Conservation (phyloP, 1,139 yeast genomes). For the Lodderomyces elongisporus region DNA sequence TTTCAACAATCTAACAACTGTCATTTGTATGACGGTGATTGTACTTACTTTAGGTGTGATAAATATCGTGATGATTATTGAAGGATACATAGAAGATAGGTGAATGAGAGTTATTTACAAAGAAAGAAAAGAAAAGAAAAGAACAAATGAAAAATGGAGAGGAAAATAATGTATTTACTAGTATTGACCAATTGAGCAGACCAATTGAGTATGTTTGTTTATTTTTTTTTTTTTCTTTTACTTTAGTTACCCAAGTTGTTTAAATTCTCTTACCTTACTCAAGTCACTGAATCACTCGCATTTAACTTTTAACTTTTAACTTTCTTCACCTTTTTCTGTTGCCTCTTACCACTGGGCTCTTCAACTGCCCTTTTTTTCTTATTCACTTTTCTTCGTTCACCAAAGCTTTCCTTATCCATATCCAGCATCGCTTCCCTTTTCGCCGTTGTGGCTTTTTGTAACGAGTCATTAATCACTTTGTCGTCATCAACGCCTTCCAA, state of each 20-base stretch:
- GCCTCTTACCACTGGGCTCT: conserved; percentile 1
- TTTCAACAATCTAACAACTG: conserved; percentile 34
- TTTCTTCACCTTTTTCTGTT: conserved; percentile 2
- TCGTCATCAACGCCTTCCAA: conserved; percentile 71
- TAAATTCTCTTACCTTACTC: too few species aligned
- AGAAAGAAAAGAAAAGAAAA: not conserved
- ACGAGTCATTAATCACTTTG: conserved; percentile 63
- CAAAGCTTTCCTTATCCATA: conserved; percentile 87
- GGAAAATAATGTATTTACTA: not conserved
- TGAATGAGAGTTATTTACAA: not conserved
- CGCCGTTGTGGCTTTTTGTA: conserved; percentile 70
- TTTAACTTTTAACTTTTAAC: too few species aligned
- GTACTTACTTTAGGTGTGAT: conserved; percentile 43
- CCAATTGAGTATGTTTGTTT: too few species aligned
- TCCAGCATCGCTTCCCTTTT: conserved; percentile 88
- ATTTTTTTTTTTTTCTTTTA: too few species aligned
- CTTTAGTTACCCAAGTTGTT: too few species aligned
- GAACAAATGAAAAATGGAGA: not conserved
- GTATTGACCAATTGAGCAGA: too few species aligned
- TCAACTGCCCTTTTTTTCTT: conserved; percentile 37
- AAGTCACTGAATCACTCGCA: too few species aligned
- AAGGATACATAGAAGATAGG: conserved; percentile 21
- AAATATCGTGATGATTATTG: conserved; percentile 38
- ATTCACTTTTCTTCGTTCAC: conserved; percentile 61
- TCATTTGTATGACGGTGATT: conserved; percentile 29